Evolutionary conservation across 2,329 filamentous ascomycete species (phyloP).

Genomic region (Monascus ruber): DNA sequence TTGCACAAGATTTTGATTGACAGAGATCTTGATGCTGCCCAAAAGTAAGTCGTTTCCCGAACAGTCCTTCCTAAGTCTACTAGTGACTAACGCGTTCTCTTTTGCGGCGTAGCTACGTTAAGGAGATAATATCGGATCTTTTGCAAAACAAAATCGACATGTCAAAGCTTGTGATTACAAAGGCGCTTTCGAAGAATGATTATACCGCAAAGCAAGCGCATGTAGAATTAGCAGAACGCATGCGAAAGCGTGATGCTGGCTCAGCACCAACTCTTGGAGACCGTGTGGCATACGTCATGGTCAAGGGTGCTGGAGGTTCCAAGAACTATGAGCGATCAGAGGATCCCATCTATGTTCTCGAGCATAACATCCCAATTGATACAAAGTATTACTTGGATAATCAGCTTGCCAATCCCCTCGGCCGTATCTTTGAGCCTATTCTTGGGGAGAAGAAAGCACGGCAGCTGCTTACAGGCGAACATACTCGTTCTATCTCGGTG

Average conservation of each 20-base stretch:
- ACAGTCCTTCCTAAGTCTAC: slow-evolving; percentile 1
- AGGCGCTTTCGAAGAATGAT: slow-evolving; percentile 80
- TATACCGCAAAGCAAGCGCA: slow-evolving; percentile 93
- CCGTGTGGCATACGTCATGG: slow-evolving; percentile 95
- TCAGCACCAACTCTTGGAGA: slow-evolving; percentile 88
- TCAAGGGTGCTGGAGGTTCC: slow-evolving; percentile 76
- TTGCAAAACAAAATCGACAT: slow-evolving; percentile 97
- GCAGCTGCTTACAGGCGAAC: slow-evolving; percentile 77
- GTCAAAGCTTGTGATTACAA: slow-evolving; percentile 98
- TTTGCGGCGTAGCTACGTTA: slow-evolving; percentile 64
- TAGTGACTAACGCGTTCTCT: slow-evolving; percentile 13
- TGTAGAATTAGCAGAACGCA: slow-evolving; percentile 85
- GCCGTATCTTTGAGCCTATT: slow-evolving; percentile 95
- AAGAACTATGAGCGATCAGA: slow-evolving; percentile 97
- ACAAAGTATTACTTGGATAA: slow-evolving; percentile 98
- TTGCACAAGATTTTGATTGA: slow-evolving; percentile 93
- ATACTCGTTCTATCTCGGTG: slow-evolving; percentile 88
- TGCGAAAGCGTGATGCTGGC: slow-evolving; percentile 93
- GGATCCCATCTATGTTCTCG: slow-evolving; percentile 91
- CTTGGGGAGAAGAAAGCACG: slow-evolving; percentile 84
- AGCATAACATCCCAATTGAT: slow-evolving; percentile 96
- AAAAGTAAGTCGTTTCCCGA: slow-evolving; percentile 57
- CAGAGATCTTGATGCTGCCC: slow-evolving; percentile 75
- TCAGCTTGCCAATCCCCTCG: slow-evolving; percentile 87
- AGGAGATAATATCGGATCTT: slow-evolving; percentile 86